A percentile compares a stretch with the other conserved stretches of the same genome.
phyloP scores from a whole-genome alignment of 2,329 filamentous ascomycete genomes.

The Dothidotthia symphoricarpi region DNA sequence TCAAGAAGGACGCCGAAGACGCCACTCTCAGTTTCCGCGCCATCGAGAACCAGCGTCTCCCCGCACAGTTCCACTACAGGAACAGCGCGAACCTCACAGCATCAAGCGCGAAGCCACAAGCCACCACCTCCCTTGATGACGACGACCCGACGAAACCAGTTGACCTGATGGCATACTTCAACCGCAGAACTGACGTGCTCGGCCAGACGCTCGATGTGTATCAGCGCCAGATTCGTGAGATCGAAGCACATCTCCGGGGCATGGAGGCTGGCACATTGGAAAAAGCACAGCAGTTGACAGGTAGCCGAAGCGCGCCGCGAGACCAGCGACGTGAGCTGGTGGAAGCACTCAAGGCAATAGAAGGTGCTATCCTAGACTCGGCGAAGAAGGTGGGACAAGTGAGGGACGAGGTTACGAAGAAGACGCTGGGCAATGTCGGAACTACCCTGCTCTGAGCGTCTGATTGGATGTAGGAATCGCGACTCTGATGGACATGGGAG shows the following conservation, averaged over 20 bases:
- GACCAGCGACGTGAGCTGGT: constrained; percentile 48
- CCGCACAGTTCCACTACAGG: constrained; percentile 59
- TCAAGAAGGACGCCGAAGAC: constrained; percentile 66
- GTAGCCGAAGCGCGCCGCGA: constrained; percentile 34
- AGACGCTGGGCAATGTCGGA: constrained; percentile 41
- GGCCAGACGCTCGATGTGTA: constrained; percentile 43
- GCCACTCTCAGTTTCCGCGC: constrained; percentile 70
- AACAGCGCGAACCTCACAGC: constrained; percentile 42
- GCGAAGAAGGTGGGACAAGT: constrained; percentile 49
- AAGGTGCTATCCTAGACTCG: constrained; percentile 50
- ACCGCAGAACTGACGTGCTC: constrained; percentile 42
- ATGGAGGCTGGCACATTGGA: constrained; percentile 48
- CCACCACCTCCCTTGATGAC: constrained; percentile 38
- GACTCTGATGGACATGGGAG: background rate
- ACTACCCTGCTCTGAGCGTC: constrained; percentile 24
- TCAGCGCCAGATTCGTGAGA: constrained; percentile 46
- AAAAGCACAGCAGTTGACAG: constrained; percentile 46
- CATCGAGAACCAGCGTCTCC: constrained; percentile 71
- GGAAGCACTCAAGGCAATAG: constrained; percentile 49
- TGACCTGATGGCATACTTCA: constrained; percentile 50
- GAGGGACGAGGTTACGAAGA: constrained; percentile 49
- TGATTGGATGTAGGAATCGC: background rate
- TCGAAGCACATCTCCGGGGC: constrained; percentile 50
- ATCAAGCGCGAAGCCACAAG: constrained; percentile 28
- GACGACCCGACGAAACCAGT: constrained; percentile 39